Evolutionary conservation across 345 rosid species (phyloP).

Genomic region (Citrus australasica): DNA sequence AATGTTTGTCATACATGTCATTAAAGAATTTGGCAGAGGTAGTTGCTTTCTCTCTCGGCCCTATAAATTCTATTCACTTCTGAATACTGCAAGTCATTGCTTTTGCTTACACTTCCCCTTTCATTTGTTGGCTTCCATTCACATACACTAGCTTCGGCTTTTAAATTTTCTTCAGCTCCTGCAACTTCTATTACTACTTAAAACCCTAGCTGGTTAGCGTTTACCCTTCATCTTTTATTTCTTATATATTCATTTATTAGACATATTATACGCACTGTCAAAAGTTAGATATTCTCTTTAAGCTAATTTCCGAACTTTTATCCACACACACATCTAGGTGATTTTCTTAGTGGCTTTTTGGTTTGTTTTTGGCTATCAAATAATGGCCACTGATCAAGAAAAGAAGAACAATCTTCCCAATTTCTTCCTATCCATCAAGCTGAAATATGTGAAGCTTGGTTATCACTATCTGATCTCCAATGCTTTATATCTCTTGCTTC

Average conservation of each 20-base stretch:
- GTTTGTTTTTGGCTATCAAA: background rate
- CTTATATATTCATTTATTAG: background rate
- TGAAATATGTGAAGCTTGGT: slow-evolving; percentile 39
- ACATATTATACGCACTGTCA: background rate
- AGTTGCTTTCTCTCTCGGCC: background rate
- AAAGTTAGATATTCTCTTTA: background rate
- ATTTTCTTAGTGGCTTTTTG: background rate
- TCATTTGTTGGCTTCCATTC: background rate
- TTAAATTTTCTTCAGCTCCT: too few species aligned
- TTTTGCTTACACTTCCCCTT: background rate
- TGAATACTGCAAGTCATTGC: background rate
- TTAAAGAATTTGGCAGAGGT: background rate
- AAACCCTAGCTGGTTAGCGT: background rate
- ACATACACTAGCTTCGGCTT: background rate
- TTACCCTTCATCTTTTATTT: background rate
- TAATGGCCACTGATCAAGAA: slow-evolving; percentile 6
- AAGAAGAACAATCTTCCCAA: slow-evolving; percentile 19
- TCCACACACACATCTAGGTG: background rate
- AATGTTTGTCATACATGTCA: background rate
- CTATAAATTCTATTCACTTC: background rate
- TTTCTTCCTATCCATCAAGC: slow-evolving; percentile 22
- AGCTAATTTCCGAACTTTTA: background rate
- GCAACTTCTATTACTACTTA: background rate
- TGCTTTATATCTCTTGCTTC: slow-evolving; percentile 21
- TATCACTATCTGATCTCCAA: slow-evolving; percentile 38